Base-by-base conservation (phyloP, 192 early-diverging fungal species). In the Dispira simplex region DNA sequence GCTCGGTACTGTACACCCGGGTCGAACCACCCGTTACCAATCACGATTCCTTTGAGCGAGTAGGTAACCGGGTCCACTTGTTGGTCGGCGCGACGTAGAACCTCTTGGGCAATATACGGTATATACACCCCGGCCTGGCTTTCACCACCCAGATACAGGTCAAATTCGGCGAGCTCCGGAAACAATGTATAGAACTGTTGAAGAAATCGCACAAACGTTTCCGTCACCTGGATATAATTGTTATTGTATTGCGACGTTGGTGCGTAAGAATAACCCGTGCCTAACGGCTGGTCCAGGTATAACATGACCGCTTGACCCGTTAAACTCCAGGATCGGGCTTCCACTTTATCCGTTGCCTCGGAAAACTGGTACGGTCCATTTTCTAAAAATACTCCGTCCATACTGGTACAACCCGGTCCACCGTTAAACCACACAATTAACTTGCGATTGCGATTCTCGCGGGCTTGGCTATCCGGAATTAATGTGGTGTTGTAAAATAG, bases 1-100 rank as follows among this genome's bases (percentile, higher is more conserved):
- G 58, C 58, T 16, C 11, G 58, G 32, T 60, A 60, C 58, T 60
- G 58, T 16, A 14, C 70, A 26, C 67, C 47, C 28, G 85, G 84
- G 47, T 89, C 87, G 21, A 89, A 75, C 87, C 87, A 89, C n/a
- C 84, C 85, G 68, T 85, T 89, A 23, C 87, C 87, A 54, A 89
- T 80, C 64, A 79, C 67, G 14, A 87, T 21, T 0, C 84, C 83
- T 32, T 70, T 44, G 11, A 87, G 48, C 26, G 71, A 56, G 44
- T 66, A 66, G 21, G 70, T 39, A 2, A 16, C 32, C 46, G 45
- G 67, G 48, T 58, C 48, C 27, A 25, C 25, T 8, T 68, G 59
- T 3, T 62, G 54, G 18, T 65, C 60, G 26, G 64, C 46, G 64
- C 70, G 75, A 32, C 74, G 73, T 43, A 87, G 64, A 0, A 87